Evolutionary conservation across 495 filamentous ascomycete genomes (phyloP).

Genomic region (Polyplosphaeria fusca): DNA sequence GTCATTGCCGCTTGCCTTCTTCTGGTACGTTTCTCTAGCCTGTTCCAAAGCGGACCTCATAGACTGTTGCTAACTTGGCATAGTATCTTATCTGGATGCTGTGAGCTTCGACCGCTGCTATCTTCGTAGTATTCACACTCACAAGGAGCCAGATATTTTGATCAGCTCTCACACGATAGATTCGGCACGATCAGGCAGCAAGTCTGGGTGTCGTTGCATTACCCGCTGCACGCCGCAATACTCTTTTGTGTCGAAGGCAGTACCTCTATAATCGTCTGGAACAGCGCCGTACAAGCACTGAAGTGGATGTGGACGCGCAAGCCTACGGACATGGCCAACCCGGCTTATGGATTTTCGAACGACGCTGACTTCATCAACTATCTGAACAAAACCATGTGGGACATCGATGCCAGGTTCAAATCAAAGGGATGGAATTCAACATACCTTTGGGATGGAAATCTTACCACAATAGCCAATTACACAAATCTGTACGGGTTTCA

Average conservation of each 20-base stretch:
- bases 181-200: slow-evolving; percentile 12
- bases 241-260: slow-evolving; percentile 4
- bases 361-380: background rate
- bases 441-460: background rate
- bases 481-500: background rate
- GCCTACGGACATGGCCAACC: background rate
- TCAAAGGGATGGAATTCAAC: background rate
- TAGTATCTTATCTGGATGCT: slow-evolving; percentile 11
- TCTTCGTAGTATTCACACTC: no score
- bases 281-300: background rate
- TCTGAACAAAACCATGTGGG: background rate
- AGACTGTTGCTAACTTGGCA: no score
- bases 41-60: no score
- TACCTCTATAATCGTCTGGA: slow-evolving; percentile 1
- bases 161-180: slow-evolving; percentile 1
- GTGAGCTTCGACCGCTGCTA: no score
- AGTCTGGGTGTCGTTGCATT: slow-evolving; percentile 13
- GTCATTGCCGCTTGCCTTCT: background rate
- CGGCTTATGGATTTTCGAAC: background rate
- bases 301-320: background rate
- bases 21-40: background rate
- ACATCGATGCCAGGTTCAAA: background rate
- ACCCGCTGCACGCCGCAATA: slow-evolving; percentile 12
- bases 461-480: background rate
- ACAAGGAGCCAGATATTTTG: no score